Conservation (phyloP, 2,329 filamentous ascomycete genomes). For the Sporothrix humicola region DNA sequence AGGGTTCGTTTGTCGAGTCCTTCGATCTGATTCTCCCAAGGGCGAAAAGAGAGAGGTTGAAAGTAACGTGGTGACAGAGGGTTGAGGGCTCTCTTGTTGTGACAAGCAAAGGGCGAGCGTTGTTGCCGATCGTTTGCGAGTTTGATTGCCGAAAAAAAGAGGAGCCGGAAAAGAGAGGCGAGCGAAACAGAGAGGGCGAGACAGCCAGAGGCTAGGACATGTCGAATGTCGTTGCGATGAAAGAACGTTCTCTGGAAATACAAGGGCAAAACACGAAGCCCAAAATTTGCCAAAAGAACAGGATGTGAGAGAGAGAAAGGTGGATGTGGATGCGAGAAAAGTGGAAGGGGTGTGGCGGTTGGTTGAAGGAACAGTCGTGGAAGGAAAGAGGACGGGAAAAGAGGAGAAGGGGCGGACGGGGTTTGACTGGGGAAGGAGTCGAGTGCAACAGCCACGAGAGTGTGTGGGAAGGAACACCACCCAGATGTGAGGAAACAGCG, state of each 20-base stretch:
- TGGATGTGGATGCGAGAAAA: constrained; percentile 29
- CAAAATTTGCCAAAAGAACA: background rate
- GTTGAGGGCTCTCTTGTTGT: background rate
- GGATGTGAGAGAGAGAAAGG: background rate
- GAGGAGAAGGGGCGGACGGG: constrained; percentile 22
- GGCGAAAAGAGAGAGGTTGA: background rate
- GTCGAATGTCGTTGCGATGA: constrained; percentile 16
- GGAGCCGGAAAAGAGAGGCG: background rate
- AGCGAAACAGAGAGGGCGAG: background rate
- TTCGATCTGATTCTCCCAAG: background rate
- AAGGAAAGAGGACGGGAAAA: background rate
- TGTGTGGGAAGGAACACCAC: constrained; percentile 14
- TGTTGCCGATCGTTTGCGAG: constrained; percentile 30
- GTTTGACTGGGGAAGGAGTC: constrained; percentile 9
- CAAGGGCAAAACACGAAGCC: background rate
- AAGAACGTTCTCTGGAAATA: constrained; percentile 3
- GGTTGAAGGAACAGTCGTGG: background rate
- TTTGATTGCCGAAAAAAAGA: constrained; percentile 29
- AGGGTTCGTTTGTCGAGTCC: background rate
- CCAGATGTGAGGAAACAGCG: constrained; percentile 7
- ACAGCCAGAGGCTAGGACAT: constrained; percentile 27
- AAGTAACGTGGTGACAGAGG: background rate
- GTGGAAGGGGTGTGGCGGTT: constrained; percentile 22
- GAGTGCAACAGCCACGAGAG: background rate
- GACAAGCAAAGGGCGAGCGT: constrained; percentile 9